Conservation (phyloP, 768 basidiomycete genomes). For the Russula abietina region DNA sequence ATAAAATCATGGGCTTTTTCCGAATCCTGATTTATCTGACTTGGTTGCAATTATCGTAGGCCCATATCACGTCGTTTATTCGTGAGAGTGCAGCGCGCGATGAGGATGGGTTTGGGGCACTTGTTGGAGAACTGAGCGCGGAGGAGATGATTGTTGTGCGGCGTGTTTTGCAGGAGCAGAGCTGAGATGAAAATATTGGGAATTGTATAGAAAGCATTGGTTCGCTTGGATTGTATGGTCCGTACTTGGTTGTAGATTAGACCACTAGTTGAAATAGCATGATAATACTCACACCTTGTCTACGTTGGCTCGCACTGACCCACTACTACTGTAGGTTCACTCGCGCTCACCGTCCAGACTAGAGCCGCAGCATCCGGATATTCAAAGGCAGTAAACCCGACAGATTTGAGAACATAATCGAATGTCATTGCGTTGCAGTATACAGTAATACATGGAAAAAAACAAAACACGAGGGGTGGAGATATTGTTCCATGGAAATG, state of each 20-base stretch:
- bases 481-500: constrained; percentile 47
- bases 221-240: not conserved
- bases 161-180: constrained; percentile 29
- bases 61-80: constrained; percentile 65
- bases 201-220: not conserved
- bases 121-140: constrained; percentile 59
- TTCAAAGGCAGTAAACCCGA: not conserved
- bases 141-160: constrained; percentile 69
- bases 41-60: constrained; percentile 35
- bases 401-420: not conserved
- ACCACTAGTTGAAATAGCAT: not conserved
- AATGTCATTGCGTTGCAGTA: not conserved
- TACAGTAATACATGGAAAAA: not conserved
- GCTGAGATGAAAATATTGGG: not conserved
- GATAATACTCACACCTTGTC: not conserved
- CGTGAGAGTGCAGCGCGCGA: constrained; percentile 60
- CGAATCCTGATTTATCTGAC: not conserved
- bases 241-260: constrained; percentile 23
- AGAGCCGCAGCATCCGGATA: not conserved
- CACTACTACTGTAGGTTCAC: too few species aligned
- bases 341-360: too few species aligned
- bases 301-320: too few species aligned
- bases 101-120: constrained; percentile 51
- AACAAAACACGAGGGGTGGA: not conserved
- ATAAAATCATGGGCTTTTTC: not conserved